Evolutionary conservation across 2,329 filamentous ascomycete genomes (phyloP).

Genomic region (Clathrospora elynae): DNA sequence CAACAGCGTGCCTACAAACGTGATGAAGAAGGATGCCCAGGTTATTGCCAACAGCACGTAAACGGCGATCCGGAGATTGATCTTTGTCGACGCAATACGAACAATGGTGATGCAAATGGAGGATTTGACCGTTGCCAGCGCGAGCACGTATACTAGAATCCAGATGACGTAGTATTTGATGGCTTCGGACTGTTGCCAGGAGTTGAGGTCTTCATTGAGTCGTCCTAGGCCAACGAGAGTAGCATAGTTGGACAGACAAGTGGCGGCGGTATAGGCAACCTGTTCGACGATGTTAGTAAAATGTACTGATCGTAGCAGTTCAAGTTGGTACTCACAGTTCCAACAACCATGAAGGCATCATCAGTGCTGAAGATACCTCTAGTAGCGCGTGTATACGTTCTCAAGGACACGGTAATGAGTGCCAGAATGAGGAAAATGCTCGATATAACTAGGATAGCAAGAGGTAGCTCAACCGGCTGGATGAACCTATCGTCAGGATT

Average conservation of each 20-base stretch:
- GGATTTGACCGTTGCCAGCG: slow-evolving; percentile 30
- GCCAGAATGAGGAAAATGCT: slow-evolving; percentile 24
- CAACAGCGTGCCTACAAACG: slow-evolving; percentile 25
- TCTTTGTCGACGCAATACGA: slow-evolving; percentile 29
- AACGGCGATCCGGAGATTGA: slow-evolving; percentile 20
- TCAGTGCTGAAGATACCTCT: slow-evolving; percentile 26
- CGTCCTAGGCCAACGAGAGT: slow-evolving; percentile 27
- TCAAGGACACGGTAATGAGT: slow-evolving; percentile 20
- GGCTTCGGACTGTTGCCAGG: slow-evolving; percentile 25
- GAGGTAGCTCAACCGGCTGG: slow-evolving; percentile 19
- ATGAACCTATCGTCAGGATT: slow-evolving; percentile 22
- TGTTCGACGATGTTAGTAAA: too few relatives aligned
- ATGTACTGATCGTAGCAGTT: too few relatives aligned
- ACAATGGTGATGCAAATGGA: slow-evolving; percentile 33
- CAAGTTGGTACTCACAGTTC: slow-evolving; percentile 23
- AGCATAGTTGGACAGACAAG: slow-evolving; percentile 22
- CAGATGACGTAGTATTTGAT: slow-evolving; percentile 35
- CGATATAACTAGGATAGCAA: slow-evolving; percentile 24
- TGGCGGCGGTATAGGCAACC: slow-evolving; percentile 20
- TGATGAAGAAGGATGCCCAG: slow-evolving; percentile 29
- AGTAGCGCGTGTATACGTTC: slow-evolving; percentile 21
- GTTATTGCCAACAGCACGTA: slow-evolving; percentile 24
- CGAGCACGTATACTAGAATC: slow-evolving; percentile 32
- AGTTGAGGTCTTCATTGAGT: slow-evolving; percentile 23
- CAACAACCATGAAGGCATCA: slow-evolving; percentile 24